Base-by-base conservation (phyloP, 2,329 filamentous ascomycete species). In the Trichoderma asperellum region DNA sequence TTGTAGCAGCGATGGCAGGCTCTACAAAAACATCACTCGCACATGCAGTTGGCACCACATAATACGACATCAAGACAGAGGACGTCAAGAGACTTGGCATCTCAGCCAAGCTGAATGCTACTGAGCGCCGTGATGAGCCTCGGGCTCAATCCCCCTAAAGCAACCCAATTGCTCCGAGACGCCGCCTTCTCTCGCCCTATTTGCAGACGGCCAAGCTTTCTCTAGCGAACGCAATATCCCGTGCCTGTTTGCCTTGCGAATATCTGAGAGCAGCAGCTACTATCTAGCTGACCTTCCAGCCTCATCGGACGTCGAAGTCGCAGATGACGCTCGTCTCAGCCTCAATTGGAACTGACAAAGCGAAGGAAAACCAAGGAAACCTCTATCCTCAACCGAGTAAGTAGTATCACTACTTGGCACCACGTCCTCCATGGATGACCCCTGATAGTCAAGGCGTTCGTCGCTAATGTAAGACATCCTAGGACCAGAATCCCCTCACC, bases 391-490 rank as follows among this genome's bases (percentile, higher is more conserved):
- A 18, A 62, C 47, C 49, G 35, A 56, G 64, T 62, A 64, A 16
- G 40, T 43, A 43, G 40, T n/a, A 43, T 43, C 8, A 18, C 40
- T 43, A n/a, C 49, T 64, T 64, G 61, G 34, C 49, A n/a, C 58
- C 12, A 40, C 29, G n/a, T 43, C 47, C 53, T 43, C 60, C 68
- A 65, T 69, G 61, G 60, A 52, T 69, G 29, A 69, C 49, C 68
- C 68, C 61, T 69, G 61, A 55, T 47, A 37, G 43, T 52, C 55
- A 34, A 53, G 40, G 29, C 12, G 24, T 35, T 24, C 5, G 55
- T 67, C 37, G 67, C 67, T 69, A 64, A 69, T 63, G 59, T 69
- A 69, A 69, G 60, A 69, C 60, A 64, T 69, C 35, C 37, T 27
- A 60, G 58, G 57, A 35, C 47, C 43, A 69, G 59, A 64, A 64